Percentiles rank a stretch among this genome's conserved stretches.
Evolutionary conservation across 176 grass and related monocot genomes (phyloP).

Genomic region (Luzula sylvatica): DNA sequence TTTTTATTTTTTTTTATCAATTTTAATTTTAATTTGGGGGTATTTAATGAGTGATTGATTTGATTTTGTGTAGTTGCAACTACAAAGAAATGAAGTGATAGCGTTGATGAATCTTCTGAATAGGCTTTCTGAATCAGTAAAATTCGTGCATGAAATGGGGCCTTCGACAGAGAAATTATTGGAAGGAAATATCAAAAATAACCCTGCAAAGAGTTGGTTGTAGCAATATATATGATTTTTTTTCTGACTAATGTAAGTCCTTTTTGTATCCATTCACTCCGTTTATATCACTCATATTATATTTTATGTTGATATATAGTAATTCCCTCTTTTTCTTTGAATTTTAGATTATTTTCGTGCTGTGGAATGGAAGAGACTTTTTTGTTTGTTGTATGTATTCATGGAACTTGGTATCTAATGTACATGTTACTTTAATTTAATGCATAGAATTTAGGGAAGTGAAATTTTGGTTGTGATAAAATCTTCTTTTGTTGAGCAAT

Average conservation of each 20-base stretch:
- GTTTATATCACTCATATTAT: no score
- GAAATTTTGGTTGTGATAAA: no score
- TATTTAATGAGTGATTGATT: no score
- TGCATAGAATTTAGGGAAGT: neutral
- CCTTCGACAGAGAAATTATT: conserved; percentile 43
- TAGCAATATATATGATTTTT: conserved; percentile 20
- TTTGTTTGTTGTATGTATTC: no score
- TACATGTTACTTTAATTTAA: neutral
- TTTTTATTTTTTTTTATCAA: neutral
- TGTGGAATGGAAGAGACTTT: no score
- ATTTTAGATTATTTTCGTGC: no score
- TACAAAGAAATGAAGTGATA: conserved; percentile 96
- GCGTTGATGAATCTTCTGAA: conserved; percentile 84
- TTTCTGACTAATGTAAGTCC: neutral
- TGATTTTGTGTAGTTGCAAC: conserved; percentile 51
- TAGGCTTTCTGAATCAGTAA: conserved; percentile 84
- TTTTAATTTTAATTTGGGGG: neutral
- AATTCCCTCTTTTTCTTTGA: no score
- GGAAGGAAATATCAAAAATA: conserved; percentile 30
- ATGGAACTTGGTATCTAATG: no score
- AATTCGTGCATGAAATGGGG: conserved; percentile 78
- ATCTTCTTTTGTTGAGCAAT: no score
- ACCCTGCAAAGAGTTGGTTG: conserved; percentile 21
- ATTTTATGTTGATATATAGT: no score
- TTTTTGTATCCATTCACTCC: neutral